Conservation (phyloP, 164 flowering plant species). For the Nymphaea colorata region DNA sequence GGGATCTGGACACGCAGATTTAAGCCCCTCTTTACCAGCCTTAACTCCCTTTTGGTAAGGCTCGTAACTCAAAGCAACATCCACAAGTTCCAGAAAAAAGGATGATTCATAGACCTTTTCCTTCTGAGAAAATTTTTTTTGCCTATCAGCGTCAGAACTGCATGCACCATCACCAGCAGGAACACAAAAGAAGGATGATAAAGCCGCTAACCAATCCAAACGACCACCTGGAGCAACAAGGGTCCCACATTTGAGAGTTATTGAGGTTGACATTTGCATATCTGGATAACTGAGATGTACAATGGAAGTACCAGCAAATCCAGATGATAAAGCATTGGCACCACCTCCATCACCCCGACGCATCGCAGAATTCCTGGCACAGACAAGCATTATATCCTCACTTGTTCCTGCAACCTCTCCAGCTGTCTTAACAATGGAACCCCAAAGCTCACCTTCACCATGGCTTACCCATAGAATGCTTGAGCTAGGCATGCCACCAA, state of each 20-base stretch:
- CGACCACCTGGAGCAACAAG: constrained; percentile 81
- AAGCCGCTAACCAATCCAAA: constrained; percentile 66
- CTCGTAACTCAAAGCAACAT: constrained; percentile 83
- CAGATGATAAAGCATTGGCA: constrained; percentile 69
- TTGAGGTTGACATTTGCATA: constrained; percentile 28
- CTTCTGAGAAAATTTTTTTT: constrained; percentile 15
- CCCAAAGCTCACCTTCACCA: constrained; percentile 70
- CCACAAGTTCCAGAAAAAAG: constrained; percentile 66
- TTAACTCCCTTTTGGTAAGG: constrained; percentile 28
- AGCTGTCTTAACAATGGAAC: constrained; percentile 28
- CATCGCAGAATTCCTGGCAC: constrained; percentile 60
- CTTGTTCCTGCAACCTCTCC: constrained; percentile 11
- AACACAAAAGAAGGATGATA: constrained; percentile 47
- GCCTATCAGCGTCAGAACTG: constrained; percentile 9
- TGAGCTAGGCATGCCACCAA: constrained; percentile 55
- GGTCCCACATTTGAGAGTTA: constrained; percentile 64
- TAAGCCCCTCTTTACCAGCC: constrained; percentile 9
- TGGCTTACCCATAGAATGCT: constrained; percentile 62
- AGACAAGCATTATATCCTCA: constrained; percentile 56
- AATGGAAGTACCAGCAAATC: constrained; percentile 63
- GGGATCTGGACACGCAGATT: constrained; percentile 13
- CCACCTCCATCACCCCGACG: constrained; percentile 94
- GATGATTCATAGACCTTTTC: constrained; percentile 21
- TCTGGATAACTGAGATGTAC: constrained; percentile 49
- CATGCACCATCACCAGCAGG: constrained; percentile 30